Percentiles rank a stretch among this genome's conserved stretches.
phyloP scores from a whole-genome alignment of 345 rosid genomes.

The Syzygium aromaticum region DNA sequence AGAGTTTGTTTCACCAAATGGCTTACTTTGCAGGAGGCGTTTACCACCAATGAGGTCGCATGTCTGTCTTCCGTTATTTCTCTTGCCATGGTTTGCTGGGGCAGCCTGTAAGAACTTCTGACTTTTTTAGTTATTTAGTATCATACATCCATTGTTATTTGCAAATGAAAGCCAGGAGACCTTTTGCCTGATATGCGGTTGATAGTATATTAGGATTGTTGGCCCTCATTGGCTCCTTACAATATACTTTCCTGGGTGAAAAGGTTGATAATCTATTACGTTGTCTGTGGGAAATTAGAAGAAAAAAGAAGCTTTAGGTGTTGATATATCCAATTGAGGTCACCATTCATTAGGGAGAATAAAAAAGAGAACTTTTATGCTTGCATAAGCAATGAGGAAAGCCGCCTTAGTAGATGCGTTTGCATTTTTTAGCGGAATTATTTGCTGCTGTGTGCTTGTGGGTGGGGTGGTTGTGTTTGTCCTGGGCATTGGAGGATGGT shows the following conservation, averaged over 20 bases:
- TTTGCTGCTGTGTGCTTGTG: background rate
- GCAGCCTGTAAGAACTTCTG: conserved; percentile 50
- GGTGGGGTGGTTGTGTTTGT: background rate
- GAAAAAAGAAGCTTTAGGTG: background rate
- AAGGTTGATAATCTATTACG: background rate
- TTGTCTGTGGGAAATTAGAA: background rate
- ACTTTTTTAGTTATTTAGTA: background rate
- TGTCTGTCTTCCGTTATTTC: conserved; percentile 58
- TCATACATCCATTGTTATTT: background rate
- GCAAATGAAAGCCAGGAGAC: background rate
- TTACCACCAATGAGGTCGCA: conserved; percentile 73
- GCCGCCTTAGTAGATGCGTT: background rate
- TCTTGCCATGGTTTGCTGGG: conserved; percentile 67
- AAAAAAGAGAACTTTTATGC: background rate
- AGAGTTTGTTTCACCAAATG: background rate
- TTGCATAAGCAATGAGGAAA: background rate
- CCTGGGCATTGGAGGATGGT: background rate
- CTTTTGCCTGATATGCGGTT: background rate
- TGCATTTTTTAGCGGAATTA: background rate
- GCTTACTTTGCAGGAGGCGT: conserved; percentile 52
- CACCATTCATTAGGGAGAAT: background rate
- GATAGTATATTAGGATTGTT: background rate
- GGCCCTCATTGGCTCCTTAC: background rate
- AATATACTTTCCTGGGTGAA: background rate
- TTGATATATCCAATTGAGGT: background rate